Percentiles rank a stretch among this genome's conserved stretches.
phyloP scores from a whole-genome alignment of 805 yeast species.

The Wickerhamiella dianesei region DNA sequence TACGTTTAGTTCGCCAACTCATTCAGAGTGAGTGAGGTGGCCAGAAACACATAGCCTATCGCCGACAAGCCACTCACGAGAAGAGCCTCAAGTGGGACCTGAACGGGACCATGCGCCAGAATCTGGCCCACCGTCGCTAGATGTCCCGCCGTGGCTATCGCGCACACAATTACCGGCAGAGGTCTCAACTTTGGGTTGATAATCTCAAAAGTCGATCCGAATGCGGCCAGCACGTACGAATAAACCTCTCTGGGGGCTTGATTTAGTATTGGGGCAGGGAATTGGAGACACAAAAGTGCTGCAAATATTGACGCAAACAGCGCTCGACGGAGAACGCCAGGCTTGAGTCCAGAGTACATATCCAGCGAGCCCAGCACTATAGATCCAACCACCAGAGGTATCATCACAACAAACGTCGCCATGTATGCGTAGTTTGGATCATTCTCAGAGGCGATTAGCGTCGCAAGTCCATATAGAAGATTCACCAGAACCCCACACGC shows the following conservation, averaged over 20 bases:
- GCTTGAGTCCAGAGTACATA: neutral
- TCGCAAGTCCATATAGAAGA: constrained; percentile 1
- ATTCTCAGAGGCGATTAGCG: neutral
- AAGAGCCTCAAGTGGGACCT: neutral
- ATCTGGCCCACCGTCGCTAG: neutral
- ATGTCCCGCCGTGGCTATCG: neutral
- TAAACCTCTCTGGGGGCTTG: neutral
- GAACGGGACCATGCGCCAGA: neutral
- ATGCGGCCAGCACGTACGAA: neutral
- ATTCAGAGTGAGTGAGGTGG: neutral
- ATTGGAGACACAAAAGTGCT: neutral
- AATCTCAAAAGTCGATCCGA: neutral
- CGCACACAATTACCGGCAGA: neutral
- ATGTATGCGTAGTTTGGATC: neutral
- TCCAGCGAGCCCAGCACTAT: neutral
- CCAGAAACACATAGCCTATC: neutral
- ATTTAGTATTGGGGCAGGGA: neutral
- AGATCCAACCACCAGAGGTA: neutral
- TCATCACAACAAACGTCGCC: neutral
- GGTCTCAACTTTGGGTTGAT: neutral
- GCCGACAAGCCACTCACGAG: neutral
- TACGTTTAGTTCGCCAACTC: neutral
- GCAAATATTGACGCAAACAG: neutral
- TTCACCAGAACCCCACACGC: neutral
- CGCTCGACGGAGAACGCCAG: neutral